Percentiles rank a stretch among this genome's conserved stretches.
These are phyloP conservation scores for Taxillus chinensis DNA, from an alignment of 164 flowering plant species.

Conservation along the genomic window DNA sequence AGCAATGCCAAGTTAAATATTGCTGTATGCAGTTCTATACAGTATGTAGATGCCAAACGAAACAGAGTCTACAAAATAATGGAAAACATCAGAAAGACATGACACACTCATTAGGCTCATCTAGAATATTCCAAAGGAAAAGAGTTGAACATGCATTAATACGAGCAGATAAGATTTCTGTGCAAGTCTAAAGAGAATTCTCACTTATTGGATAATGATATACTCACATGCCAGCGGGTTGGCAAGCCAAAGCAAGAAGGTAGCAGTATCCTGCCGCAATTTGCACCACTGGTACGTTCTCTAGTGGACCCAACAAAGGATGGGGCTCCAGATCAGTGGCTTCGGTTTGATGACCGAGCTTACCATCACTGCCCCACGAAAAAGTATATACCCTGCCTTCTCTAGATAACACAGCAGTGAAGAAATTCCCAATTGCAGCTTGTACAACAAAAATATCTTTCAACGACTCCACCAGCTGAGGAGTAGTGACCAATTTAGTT, in stretches of 20 bases:
- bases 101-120: too few species aligned
- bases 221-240: constrained; percentile 84
- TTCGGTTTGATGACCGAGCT: constrained; percentile 87
- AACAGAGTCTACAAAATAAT: too few species aligned
- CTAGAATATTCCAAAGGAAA: too few species aligned
- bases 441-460: constrained; percentile 82
- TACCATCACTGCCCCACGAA: constrained; percentile 87
- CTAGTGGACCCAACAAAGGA: constrained; percentile 73
- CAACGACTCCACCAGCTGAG: constrained; percentile 75
- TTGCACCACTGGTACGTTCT: constrained; percentile 85
- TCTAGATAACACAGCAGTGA: constrained; percentile 88
- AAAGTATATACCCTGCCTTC: constrained; percentile 93
- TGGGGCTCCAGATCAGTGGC: constrained; percentile 67
- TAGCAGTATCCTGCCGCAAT: constrained; percentile 98
- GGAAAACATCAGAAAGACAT: too few species aligned
- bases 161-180: too few species aligned
- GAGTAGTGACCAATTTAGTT: constrained; percentile 43
- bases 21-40: too few species aligned
- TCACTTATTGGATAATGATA: not conserved
- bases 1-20: too few species aligned
- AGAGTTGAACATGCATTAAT: too few species aligned
- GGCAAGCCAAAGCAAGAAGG: constrained; percentile 88
- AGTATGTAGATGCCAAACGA: too few species aligned
- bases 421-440: constrained; percentile 93
- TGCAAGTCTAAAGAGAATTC: not conserved